Evolutionary conservation across 2,329 filamentous ascomycete species (phyloP).

Genomic region (Niveomyces coronatus): DNA sequence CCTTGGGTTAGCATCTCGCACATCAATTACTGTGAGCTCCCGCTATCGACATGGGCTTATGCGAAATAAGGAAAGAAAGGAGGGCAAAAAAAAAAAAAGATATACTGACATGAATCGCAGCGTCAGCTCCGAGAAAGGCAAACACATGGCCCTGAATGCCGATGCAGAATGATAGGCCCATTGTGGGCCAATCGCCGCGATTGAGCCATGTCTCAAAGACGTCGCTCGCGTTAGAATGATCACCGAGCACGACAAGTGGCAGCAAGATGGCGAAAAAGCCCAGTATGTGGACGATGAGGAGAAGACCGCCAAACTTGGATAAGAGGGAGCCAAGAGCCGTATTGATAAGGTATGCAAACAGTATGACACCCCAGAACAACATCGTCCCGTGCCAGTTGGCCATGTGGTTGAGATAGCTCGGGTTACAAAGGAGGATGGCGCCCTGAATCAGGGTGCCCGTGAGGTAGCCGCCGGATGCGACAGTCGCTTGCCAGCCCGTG

Average conservation of each 20-base stretch:
- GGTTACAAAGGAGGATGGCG: constrained; percentile 5
- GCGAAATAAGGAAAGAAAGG: neutral
- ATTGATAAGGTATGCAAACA: constrained; percentile 18
- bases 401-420: constrained; percentile 2
- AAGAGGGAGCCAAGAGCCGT: constrained; percentile 34
- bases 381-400: constrained; percentile 7
- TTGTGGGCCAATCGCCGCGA: constrained; percentile 5
- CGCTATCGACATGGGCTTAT: neutral
- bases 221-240: constrained; percentile 21
- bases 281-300: constrained; percentile 37
- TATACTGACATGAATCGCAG: no score
- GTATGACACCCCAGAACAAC: constrained; percentile 9
- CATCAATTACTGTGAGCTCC: neutral
- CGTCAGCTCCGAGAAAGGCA: constrained; percentile 5
- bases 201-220: constrained; percentile 34
- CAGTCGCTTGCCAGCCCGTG: no score
- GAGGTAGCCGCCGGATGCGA: constrained; percentile 13
- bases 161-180: constrained; percentile 6
- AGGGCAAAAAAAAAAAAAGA: neutral
- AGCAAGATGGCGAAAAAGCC: constrained; percentile 25
- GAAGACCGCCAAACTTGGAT: constrained; percentile 38
- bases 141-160: constrained; percentile 2
- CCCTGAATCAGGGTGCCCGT: constrained; percentile 20
- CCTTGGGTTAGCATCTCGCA: neutral
- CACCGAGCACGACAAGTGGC: constrained; percentile 21